Evolutionary conservation across 1,284 basidiomycete genomes (phyloP), one percentile per base, ranked within the genome.

Genomic region (Dichomitus squalens): DNA sequence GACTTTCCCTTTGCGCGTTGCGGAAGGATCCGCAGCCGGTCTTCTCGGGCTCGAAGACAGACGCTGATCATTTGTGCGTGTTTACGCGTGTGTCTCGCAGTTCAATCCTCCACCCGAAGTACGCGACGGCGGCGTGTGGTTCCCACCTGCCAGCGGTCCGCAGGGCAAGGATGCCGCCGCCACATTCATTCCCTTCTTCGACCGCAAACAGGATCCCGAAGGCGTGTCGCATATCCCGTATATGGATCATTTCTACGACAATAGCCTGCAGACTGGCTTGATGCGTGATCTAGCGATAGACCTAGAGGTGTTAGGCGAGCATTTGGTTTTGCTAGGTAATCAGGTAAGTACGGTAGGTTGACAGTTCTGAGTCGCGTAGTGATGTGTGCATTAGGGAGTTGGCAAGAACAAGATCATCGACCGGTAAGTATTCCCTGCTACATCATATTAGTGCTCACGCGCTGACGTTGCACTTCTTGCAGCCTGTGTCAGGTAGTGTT

Each of bases 361-460:
- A n/a, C 29, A 31, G 11, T 31, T 31, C 1, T 2, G 11, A 7
- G 6, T 20, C 8, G 5, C 16, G 21, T 35, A 9, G 16, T 38
- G 18, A 50, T 40, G 12, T 44, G 7, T 34, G 1, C 21, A 12
- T 20, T 52, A 84, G 80, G 85, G 85, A 39, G 85, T 87, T 16
- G 85, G 85, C 5, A 87, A 87, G 77, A 87, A 87, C 66, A 87
- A 87, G 70, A 79, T 88, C 47, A 75, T 88, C 23, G 85, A 87
- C 68, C 73, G 83, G 80, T 70, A 9, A n/a, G 18, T 12, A 21
- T 4, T 7, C 9, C 46, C n/a, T 38, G 16, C 4, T 18, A 11
- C 11, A 4, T 16, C 21, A 16, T 29, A n/a, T 4, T 16, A 31
- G 7, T 21, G 2, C 9, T 3, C n/a, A 12, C 3, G 29, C 8